These are phyloP conservation scores for Beauveria pseudobassiana DNA, from an alignment of 2,329 filamentous ascomycete species.

Conservation along the genomic window DNA sequence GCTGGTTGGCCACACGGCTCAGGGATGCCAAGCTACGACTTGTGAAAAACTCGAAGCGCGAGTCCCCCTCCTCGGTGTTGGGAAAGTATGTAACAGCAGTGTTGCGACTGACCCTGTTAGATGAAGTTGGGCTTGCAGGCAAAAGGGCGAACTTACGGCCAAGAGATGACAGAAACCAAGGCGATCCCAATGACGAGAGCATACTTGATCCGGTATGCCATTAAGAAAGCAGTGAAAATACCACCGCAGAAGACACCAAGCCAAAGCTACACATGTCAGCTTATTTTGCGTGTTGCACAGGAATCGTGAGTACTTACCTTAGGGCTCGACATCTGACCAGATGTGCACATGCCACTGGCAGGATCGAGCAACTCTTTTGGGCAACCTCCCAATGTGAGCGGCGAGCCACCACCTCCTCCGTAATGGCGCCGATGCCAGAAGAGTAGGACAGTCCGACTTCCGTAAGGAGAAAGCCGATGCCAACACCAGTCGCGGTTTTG, in stretches of 20 bases:
- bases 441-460: conserved; percentile 66
- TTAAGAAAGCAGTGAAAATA: conserved; percentile 70
- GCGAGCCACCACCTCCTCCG: conserved; percentile 55
- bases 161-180: conserved; percentile 65
- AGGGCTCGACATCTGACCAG: conserved; percentile 67
- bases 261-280: conserved; percentile 55
- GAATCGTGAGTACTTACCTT: conserved; percentile 38
- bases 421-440: conserved; percentile 75
- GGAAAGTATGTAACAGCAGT: conserved; percentile 70
- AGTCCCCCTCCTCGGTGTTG: conserved; percentile 54
- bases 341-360: conserved; percentile 41
- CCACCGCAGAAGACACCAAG: conserved; percentile 76
- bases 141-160: conserved; percentile 48
- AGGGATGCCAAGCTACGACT: conserved; percentile 68
- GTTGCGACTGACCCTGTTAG: conserved; percentile 38
- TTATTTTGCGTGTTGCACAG: neutral
- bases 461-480: conserved; percentile 57
- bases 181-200: conserved; percentile 68
- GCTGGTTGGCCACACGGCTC: conserved; percentile 50
- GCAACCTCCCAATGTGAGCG: conserved; percentile 72
- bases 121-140: conserved; percentile 7
- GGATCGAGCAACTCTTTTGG: conserved; percentile 43
- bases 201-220: conserved; percentile 69
- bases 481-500: conserved; percentile 58
- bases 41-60: conserved; percentile 66